Percentiles rank a stretch among this genome's conserved stretches.
These are phyloP conservation scores for Clonostachys chloroleuca DNA, from an alignment of 2,329 filamentous ascomycete species.

Conservation along the genomic window DNA sequence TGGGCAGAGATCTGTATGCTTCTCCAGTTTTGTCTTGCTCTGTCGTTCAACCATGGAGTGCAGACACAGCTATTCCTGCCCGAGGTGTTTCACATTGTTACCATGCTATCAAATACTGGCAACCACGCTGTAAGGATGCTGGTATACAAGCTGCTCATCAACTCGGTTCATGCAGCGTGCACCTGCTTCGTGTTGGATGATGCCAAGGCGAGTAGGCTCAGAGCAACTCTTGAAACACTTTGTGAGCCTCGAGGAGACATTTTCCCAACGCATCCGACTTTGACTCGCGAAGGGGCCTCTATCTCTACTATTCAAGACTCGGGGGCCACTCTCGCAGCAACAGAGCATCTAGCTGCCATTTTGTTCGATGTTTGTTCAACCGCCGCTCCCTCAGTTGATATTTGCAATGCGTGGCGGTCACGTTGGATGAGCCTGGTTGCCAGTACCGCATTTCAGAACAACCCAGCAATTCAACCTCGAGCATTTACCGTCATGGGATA, in stretches of 20 bases:
- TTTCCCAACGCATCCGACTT: slow-evolving; percentile 41
- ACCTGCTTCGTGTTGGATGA: slow-evolving; percentile 63
- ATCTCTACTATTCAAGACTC: slow-evolving; percentile 50
- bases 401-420: slow-evolving; percentile 65
- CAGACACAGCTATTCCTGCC: slow-evolving; percentile 65
- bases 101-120: slow-evolving; percentile 66
- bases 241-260: slow-evolving; percentile 56
- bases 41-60: slow-evolving; percentile 64
- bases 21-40: slow-evolving; percentile 59
- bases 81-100: slow-evolving; percentile 67
- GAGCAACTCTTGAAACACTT: slow-evolving; percentile 51
- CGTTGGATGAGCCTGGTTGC: slow-evolving; percentile 72
- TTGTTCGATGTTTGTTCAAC: slow-evolving; percentile 61
- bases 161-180: slow-evolving; percentile 64
- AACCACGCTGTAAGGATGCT: slow-evolving; percentile 49
- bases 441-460: slow-evolving; percentile 69
- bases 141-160: slow-evolving; percentile 61
- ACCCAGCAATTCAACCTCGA: slow-evolving; percentile 64
- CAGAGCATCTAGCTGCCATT: slow-evolving; percentile 56
- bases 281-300: slow-evolving; percentile 47
- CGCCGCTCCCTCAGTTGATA: slow-evolving; percentile 59
- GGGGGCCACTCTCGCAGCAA: slow-evolving; percentile 45
- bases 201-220: slow-evolving; percentile 48
- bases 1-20: slow-evolving; percentile 68
- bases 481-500: slow-evolving; percentile 71